phyloP scores from a whole-genome alignment of 768 basidiomycete genomes.

The Austroboletus eburneus region DNA sequence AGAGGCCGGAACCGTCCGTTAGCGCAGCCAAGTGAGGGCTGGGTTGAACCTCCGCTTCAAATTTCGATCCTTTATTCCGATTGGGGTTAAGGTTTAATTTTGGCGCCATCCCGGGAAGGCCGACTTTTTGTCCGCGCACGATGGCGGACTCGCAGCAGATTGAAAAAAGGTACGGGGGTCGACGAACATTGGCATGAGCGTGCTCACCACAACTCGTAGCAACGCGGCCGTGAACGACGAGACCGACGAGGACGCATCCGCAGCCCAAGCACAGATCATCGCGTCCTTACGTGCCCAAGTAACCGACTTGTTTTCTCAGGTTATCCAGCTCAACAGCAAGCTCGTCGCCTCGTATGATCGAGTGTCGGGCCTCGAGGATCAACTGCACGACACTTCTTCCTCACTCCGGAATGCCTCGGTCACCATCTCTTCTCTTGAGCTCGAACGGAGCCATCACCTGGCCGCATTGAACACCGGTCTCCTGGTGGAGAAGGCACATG shows the following conservation, averaged over 20 bases:
- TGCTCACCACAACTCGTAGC: constrained; percentile 4
- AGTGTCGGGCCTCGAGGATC: constrained; percentile 89
- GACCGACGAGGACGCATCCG: constrained; percentile 34
- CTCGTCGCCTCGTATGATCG: constrained; percentile 90
- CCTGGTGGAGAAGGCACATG: constrained; percentile 87
- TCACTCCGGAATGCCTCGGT: constrained; percentile 59
- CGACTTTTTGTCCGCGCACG: no score
- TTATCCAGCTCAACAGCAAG: constrained; percentile 86
- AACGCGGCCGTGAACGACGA: constrained; percentile 11
- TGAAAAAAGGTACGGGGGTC: constrained; percentile 11
- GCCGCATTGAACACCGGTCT: constrained; percentile 88
- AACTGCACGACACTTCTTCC: constrained; percentile 64
- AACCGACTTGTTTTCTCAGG: constrained; percentile 84
- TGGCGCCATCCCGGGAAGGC: no score
- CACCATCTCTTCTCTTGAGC: constrained; percentile 74
- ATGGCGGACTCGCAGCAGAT: constrained; percentile 11
- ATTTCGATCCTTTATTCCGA: no score
- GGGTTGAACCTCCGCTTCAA: no score
- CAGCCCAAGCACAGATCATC: constrained; percentile 84
- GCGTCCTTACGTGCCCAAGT: constrained; percentile 75
- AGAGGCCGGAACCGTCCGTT: no score
- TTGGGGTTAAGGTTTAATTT: constrained; percentile 20
- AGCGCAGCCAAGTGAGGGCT: no score
- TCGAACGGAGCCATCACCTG: constrained; percentile 82
- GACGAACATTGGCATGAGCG: neutral